Evolutionary conservation across 2,329 filamentous ascomycete genomes (phyloP), one percentile per base, ranked within the genome.

Genomic region (Claviceps quebecensis): DNA sequence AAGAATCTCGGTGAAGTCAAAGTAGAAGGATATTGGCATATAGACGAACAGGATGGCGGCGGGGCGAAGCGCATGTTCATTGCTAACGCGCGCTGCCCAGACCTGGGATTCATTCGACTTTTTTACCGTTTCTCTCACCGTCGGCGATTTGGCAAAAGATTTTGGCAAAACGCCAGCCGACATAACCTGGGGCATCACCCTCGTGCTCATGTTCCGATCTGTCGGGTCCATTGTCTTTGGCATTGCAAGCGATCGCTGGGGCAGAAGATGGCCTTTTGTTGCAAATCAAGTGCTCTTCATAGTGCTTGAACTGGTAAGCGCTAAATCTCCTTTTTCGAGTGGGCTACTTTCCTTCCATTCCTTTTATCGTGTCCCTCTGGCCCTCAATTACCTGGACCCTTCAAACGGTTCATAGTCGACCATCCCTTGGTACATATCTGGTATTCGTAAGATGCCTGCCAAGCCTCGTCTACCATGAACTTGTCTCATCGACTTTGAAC

Each of bases 261-360:
- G 77, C 4, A 67, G 77, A 47, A 80, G 78, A 61, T 87, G 84
- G 82, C 84, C 84, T 1, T 87, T 89, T 69, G 74, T 89, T 14
- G 61, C 84, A 53, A 89, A 89, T 67, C 86, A 88, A 66, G 54
- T 87, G 22, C 71, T 90, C 19, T 80, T 90, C 53, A 83, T 86
- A 39, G 63, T 81, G 5, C 72, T 90, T 9, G 84, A 90, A 64
- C 72, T 89, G 59, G 83, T 83, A 60, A 67, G 71, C 63, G n/a
- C 5, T 3, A 6, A 29, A 29, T 29, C 1, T 29, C 29, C 29
- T 29, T 29, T 29, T 29, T 9, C 8, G 29, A 29, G 29, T 4
- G 29, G 29, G 8, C 29, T 29, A 29, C 29, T 29, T 29, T 29
- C 8, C 8, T 29, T 29, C 29, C 4, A 19, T 19, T n/a, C 8